Base-by-base conservation (phyloP, 129 eudicot species). In the Artemisia annua region DNA sequence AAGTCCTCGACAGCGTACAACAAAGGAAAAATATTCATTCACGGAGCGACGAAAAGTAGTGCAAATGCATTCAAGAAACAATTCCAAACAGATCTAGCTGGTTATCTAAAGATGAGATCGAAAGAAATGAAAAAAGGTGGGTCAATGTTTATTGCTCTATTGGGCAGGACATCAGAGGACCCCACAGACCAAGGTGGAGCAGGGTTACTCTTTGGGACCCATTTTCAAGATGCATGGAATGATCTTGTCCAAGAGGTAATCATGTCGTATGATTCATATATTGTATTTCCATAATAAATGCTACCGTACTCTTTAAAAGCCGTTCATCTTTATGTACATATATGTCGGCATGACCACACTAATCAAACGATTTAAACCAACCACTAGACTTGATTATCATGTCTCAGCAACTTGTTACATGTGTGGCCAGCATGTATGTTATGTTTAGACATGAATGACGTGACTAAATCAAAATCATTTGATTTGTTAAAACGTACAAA, bases 211-310 rank as follows among this genome's bases (percentile, higher is more conserved):
- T 93, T 93, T 43, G 98, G 96, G 82, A 89, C 98, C 70, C 96
- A 93, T 84, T 93, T 93, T 85, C 96, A 93, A 77, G 98, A 93
- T 80, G 98, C 96, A 17, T 89, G 98, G 98, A 79, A 93, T 85
- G 98, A 93, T 83, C 96, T 93, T 71, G 98, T 93, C 85, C 87
- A 78, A 17, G 92, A 93, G 98, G 98, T 93, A 82, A 78, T 68
- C n/a, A 67, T 22, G 19, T 39, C 35, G 11, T 39, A 20, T 59
- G 43, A 56, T 59, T 58, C 46, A 14, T 77, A 5, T 12, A 17
- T 24, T 48, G 17, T 48, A 24, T 19, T 13, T 67, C 8, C 16
- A 24, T 24, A 32, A 32, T 32, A 1, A 32, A 5, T 32, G 43
- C 43, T 32, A 32, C 5, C 43, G 43, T 32, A 32, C n/a, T 14